Percentiles rank a stretch among this genome's conserved stretches.
Conservation (phyloP, 139 green algal species). For the Picochlorum sp. region DNA sequence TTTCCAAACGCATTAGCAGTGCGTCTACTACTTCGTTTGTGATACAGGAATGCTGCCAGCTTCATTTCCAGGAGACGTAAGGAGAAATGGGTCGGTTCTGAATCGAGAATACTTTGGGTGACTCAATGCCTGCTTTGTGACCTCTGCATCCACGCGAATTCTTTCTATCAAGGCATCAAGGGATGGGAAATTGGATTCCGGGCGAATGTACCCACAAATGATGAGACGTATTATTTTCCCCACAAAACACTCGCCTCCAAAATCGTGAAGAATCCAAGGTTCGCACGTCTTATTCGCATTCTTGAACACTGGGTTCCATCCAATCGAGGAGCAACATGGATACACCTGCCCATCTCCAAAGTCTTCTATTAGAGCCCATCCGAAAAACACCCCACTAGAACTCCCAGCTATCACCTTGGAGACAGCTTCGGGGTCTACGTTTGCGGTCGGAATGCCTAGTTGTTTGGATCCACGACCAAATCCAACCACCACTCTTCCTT, state of each 20-base stretch:
- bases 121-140: conserved; percentile 39
- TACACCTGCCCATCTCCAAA: conserved; percentile 17
- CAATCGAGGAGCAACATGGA: conserved; percentile 19
- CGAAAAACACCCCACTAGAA: conserved; percentile 40
- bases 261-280: conserved; percentile 75
- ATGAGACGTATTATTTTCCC: conserved; percentile 53
- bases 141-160: conserved; percentile 66
- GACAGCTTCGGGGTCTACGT: conserved; percentile 58
- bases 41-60: too few species aligned
- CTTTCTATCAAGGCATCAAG: conserved; percentile 59
- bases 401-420: conserved; percentile 40
- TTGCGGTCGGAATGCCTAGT: conserved; percentile 88
- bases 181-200: conserved; percentile 71
- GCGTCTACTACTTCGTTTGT: too few species aligned
- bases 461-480: conserved; percentile 81
- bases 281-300: conserved; percentile 54
- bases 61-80: too few species aligned
- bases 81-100: conserved; percentile 36
- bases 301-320: conserved; percentile 77
- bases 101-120: conserved; percentile 14
- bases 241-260: conserved; percentile 59
- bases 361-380: conserved; percentile 55
- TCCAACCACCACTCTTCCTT: conserved; percentile 77
- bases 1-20: too few species aligned
- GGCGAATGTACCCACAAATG: conserved; percentile 74